A percentile compares a stretch with the other conserved stretches of the same genome.
phyloP scores from a whole-genome alignment of 768 basidiomycete genomes.

The Tulasnella sp. region DNA sequence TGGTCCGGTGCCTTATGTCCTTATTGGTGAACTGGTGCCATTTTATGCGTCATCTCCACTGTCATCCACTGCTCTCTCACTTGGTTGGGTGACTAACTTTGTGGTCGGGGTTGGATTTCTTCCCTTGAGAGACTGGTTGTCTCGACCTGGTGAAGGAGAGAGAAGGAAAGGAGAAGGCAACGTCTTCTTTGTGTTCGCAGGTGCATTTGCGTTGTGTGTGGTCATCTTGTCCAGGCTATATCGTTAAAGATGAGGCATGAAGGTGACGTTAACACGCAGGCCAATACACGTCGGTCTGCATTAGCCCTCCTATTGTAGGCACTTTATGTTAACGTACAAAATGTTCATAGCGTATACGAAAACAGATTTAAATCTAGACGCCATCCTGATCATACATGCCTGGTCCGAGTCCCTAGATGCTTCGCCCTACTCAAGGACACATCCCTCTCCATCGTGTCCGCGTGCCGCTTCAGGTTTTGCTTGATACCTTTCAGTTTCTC shows the following conservation, averaged over 20 bases:
- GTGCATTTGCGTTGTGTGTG: not conserved
- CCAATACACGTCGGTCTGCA: no score
- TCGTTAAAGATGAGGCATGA: no score
- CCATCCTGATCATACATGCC: no score
- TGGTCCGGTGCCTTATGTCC: slow-evolving; percentile 85
- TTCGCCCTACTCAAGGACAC: no score
- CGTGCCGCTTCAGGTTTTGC: not conserved
- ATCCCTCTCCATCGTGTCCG: no score
- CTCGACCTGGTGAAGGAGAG: not conserved
- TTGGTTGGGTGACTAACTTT: slow-evolving; percentile 62
- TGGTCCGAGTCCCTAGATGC: no score
- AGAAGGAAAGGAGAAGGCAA: slow-evolving; percentile 8
- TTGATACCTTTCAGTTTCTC: slow-evolving; percentile 1
- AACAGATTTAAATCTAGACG: no score
- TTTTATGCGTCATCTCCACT: slow-evolving; percentile 31
- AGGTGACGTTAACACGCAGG: no score
- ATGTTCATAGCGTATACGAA: no score
- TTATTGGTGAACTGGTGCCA: slow-evolving; percentile 83
- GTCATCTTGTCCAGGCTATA: no score
- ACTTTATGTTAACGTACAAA: no score
- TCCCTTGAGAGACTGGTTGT: slow-evolving; percentile 60
- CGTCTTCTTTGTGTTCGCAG: slow-evolving; percentile 8
- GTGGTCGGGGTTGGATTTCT: slow-evolving; percentile 73
- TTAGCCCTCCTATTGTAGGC: no score
- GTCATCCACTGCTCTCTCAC: slow-evolving; percentile 23